Conservation (phyloP, 805 yeast species). For the Candida ficus region DNA sequence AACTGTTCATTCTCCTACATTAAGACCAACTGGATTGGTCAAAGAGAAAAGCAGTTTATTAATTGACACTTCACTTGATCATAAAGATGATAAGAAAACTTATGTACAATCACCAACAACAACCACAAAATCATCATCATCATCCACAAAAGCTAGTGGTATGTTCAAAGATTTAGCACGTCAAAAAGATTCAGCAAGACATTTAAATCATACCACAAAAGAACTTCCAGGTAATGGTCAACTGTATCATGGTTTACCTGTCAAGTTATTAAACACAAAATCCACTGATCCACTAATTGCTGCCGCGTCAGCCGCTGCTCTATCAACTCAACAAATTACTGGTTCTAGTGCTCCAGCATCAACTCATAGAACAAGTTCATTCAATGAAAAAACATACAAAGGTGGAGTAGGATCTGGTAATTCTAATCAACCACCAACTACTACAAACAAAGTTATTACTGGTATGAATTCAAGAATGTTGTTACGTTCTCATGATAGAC, state of each 20-base stretch:
- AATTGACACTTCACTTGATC: not conserved
- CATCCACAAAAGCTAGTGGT: constrained; percentile 19
- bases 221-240: constrained; percentile 28
- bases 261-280: not conserved
- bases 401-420: constrained; percentile 1
- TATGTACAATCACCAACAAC: constrained; percentile 10
- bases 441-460: constrained; percentile 34
- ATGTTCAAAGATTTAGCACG: constrained; percentile 31
- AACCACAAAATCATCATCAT: too few species aligned
- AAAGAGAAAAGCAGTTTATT: constrained; percentile 1
- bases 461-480: constrained; percentile 56
- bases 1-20: constrained; percentile 12
- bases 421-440: not conserved
- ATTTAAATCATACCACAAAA: constrained; percentile 5
- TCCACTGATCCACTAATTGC: constrained; percentile 15
- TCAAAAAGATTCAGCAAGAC: constrained; percentile 18
- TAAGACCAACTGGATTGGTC: not conserved
- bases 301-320: constrained; percentile 22
- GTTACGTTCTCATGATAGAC: constrained; percentile 49
- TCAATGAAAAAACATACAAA: constrained; percentile 4
- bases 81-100: not conserved
- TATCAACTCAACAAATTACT: constrained; percentile 7
- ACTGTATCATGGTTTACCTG: constrained; percentile 31
- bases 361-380: constrained; percentile 7
- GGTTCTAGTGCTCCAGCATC: not conserved